Conservation (phyloP, 306 rosid species). For the Cotoneaster glaucophyllus region DNA sequence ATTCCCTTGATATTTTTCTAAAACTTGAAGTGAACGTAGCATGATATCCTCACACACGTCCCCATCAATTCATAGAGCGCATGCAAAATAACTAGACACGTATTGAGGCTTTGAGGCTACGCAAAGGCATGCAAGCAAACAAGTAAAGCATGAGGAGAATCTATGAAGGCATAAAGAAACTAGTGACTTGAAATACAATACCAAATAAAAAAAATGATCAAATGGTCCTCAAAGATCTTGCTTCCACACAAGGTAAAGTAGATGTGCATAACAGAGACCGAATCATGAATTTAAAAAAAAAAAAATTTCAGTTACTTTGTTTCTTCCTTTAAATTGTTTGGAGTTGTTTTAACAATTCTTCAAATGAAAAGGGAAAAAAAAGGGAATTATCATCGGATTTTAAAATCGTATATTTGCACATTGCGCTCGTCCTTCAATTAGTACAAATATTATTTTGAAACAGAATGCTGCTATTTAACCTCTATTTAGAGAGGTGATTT, state of each 20-base stretch:
- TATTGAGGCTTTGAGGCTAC: neutral
- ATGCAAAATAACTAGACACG: neutral
- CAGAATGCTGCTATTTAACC: too few species aligned
- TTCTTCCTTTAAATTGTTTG: neutral
- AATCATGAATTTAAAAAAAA: neutral
- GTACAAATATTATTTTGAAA: too few species aligned
- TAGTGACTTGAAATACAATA: neutral
- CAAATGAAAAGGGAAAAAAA: neutral
- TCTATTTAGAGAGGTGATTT: too few species aligned
- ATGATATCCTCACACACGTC: neutral
- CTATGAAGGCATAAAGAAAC: neutral
- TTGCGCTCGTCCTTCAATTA: too few species aligned
- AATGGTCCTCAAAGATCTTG: neutral
- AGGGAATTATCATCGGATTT: too few species aligned
- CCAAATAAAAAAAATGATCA: neutral
- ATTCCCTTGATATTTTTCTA: too few species aligned
- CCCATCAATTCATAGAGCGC: neutral
- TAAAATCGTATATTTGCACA: too few species aligned
- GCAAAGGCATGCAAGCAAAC: neutral
- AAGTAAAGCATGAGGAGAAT: too few species aligned
- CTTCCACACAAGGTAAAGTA: neutral
- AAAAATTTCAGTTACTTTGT: neutral
- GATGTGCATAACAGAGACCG: neutral
- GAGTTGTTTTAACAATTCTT: neutral
- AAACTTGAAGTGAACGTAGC: too few species aligned